Evolutionary conservation across 371 early-diverging fungal genomes (phyloP).

Genomic region (Chytridium lagenaria): DNA sequence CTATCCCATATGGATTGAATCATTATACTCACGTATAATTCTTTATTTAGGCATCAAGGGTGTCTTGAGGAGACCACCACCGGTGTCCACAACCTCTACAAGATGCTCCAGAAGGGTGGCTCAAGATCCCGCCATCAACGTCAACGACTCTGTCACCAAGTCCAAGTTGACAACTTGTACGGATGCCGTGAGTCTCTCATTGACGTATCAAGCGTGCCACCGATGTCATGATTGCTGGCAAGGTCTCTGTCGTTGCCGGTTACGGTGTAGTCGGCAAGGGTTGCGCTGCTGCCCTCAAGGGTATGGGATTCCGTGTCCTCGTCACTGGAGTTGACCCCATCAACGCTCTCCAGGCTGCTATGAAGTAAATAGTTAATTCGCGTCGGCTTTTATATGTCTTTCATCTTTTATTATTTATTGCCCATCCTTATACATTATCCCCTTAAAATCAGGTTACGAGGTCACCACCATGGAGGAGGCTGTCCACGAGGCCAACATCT

Average conservation of each 20-base stretch:
- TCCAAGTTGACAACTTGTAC: slow-evolving; percentile 99
- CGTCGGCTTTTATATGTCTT: neutral
- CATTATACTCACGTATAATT: no score
- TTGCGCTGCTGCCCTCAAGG: slow-evolving; percentile 97
- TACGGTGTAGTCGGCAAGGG: slow-evolving; percentile 99
- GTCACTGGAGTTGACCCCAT: slow-evolving; percentile 99
- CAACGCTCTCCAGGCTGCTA: slow-evolving; percentile 98
- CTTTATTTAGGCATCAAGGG: slow-evolving; percentile 90
- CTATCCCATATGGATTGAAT: no score
- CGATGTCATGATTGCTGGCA: slow-evolving; percentile 99
- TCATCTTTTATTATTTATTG: neutral
- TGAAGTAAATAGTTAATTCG: no score
- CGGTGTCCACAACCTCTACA: slow-evolving; percentile 98
- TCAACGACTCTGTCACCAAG: slow-evolving; percentile 99
- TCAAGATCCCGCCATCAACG: slow-evolving; percentile 98
- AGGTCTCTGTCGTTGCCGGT: slow-evolving; percentile 98
- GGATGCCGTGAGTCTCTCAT: slow-evolving; percentile 99
- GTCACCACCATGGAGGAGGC: slow-evolving; percentile 99
- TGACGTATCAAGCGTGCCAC: slow-evolving; percentile 99
- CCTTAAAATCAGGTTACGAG: slow-evolving; percentile 71
- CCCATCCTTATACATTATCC: neutral
- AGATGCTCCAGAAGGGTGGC: slow-evolving; percentile 93
- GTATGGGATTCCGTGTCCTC: slow-evolving; percentile 98
- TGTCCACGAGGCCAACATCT: slow-evolving; percentile 90
- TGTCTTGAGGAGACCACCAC: slow-evolving; percentile 99